Percentiles rank a stretch among this genome's conserved stretches.
These are phyloP conservation scores for Teratosphaeria pseudoeucalypti DNA, from an alignment of 2,329 filamentous ascomycete genomes.

Conservation along the genomic window DNA sequence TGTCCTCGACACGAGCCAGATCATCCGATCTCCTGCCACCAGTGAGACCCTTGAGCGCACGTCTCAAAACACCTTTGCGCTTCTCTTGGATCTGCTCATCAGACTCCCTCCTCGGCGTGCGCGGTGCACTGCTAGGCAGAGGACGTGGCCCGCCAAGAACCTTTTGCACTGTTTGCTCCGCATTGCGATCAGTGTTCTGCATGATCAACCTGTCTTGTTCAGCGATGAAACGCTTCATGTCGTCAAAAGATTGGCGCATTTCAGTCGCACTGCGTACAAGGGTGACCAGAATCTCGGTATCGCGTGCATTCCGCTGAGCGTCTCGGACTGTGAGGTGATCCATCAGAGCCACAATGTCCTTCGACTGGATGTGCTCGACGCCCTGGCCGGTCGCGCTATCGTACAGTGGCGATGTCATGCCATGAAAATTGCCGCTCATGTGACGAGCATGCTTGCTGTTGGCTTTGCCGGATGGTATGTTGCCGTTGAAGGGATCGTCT, in stretches of 20 bases:
- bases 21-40: conserved; percentile 82
- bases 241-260: conserved; percentile 93
- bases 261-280: conserved; percentile 88
- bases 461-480: conserved; percentile 20
- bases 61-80: conserved; percentile 86
- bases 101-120: conserved; percentile 43
- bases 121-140: conserved; percentile 56
- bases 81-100: conserved; percentile 53
- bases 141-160: conserved; percentile 79
- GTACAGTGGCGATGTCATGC: conserved; percentile 80
- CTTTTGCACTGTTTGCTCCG: conserved; percentile 73
- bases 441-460: conserved; percentile 50
- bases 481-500: conserved; percentile 53
- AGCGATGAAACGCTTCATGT: conserved; percentile 84
- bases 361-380: conserved; percentile 85
- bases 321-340: conserved; percentile 96
- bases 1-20: conserved; percentile 29
- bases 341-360: conserved; percentile 95
- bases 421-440: conserved; percentile 82
- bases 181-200: conserved; percentile 74
- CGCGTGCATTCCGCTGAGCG: conserved; percentile 87
- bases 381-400: conserved; percentile 80
- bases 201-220: conserved; percentile 86
- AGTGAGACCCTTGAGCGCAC: conserved; percentile 75
- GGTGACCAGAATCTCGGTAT: conserved; percentile 92